Evolutionary conservation across 306 rosid genomes (phyloP), one percentile per base, ranked within the genome.

Genomic region (Senna tora): DNA sequence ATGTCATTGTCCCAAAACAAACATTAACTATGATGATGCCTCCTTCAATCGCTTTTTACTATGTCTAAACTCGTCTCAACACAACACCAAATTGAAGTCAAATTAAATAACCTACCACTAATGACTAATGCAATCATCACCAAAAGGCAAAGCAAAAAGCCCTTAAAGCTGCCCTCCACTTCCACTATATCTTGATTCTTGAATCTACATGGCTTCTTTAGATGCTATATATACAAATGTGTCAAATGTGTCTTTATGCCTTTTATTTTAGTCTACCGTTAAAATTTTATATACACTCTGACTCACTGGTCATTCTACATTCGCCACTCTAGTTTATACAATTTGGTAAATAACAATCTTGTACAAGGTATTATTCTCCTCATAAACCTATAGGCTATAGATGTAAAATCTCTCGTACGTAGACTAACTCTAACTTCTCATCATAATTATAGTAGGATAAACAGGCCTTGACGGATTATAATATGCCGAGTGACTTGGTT

Each of bases 111-210:
- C 43, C 21, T 47, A 1, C 32, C n/a, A n/a, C n/a, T n/a, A n/a
- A n/a, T n/a, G n/a, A 49, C 45, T 47, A 67, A 46, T n/a, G 46
- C 21, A 20, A 14, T 49, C 28, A 16, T 67, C 32, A 17, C 2
- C 45, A 49, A 32, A 49, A 67, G 30, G 59, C 45, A 52, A 25
- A 47, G 59, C 45, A 52, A 25, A 47, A 66, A 30, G 58, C 32
- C 14, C 21, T 57, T 16, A 28, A 56, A 25, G 38, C n/a, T 32
- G 0, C 17, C 53, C 46, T 8, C 54, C 28, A 33, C 30, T 25
- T 25, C 30, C 30, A 25, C 30, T 25, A 25, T 25, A 25, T 25
- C 30, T 25, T 25, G 30, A 25, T 25, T 49, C 72, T 32, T 67
- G 46, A 67, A 9, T 49, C 25, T 67, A 16, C 22, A 32, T 32